These are phyloP conservation scores for Mangifera indica DNA, from an alignment of 345 rosid genomes.

Conservation along the genomic window DNA sequence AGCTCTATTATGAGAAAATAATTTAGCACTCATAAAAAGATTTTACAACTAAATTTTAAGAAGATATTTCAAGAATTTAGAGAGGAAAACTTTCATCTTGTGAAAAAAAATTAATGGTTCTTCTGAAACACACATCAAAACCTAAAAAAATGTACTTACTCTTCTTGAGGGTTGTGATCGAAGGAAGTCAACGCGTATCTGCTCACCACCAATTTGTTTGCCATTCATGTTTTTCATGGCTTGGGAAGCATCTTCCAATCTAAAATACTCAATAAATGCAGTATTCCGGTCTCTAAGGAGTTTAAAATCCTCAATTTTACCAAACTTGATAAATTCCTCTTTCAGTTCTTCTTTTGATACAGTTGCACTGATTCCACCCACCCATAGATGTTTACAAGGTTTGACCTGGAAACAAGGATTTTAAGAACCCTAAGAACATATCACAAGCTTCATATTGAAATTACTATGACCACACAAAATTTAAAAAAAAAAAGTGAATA, in stretches of 20 bases:
- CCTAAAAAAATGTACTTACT: conserved; percentile 46
- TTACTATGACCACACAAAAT: neutral
- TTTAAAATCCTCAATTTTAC: conserved; percentile 75
- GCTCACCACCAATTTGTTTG: conserved; percentile 71
- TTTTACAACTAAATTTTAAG: no score
- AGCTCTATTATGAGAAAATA: no score
- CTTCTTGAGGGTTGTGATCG: conserved; percentile 67
- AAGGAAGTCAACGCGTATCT: conserved; percentile 85
- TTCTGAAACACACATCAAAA: neutral
- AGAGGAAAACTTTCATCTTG: neutral
- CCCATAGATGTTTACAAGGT: conserved; percentile 79
- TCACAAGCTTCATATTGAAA: neutral
- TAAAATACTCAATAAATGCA: conserved; percentile 64
- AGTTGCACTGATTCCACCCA: conserved; percentile 78
- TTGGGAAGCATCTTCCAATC: conserved; percentile 68
- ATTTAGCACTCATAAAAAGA: no score
- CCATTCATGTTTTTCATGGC: conserved; percentile 84
- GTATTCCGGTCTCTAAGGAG: conserved; percentile 73
- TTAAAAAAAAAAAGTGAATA: neutral
- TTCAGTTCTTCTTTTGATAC: conserved; percentile 64
- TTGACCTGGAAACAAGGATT: conserved; percentile 58
- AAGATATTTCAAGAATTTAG: no score
- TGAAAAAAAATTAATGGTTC: neutral
- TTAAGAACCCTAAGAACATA: conserved; percentile 5
- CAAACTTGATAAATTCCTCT: conserved; percentile 72